Evolutionary conservation across 805 yeast species (phyloP).

Genomic region (Ogataea methylovora): DNA sequence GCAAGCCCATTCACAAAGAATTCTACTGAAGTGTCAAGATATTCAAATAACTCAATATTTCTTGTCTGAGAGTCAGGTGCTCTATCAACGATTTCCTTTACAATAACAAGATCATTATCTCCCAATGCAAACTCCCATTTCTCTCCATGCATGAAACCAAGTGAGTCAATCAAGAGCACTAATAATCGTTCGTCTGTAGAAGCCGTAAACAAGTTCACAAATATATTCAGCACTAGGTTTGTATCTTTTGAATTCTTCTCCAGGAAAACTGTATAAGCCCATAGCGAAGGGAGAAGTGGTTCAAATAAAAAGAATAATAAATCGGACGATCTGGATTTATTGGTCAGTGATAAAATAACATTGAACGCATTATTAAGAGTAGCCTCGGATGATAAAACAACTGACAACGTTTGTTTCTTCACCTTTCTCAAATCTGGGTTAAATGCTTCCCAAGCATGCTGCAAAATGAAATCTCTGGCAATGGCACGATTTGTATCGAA

Average conservation of each 20-base stretch:
- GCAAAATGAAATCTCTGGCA: conserved; percentile 52
- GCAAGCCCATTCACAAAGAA: conserved; percentile 30
- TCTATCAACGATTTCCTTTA: conserved; percentile 12
- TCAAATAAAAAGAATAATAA: conserved; percentile 26
- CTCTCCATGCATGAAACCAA: conserved; percentile 20
- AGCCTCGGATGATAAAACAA: conserved; percentile 35
- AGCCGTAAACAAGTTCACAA: neutral
- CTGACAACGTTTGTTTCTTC: conserved; percentile 12
- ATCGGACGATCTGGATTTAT: conserved; percentile 28
- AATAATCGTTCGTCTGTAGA: too few relatives aligned
- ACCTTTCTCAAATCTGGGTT: conserved; percentile 22
- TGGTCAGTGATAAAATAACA: conserved; percentile 56
- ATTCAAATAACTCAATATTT: conserved; percentile 27
- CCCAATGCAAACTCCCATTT: conserved; percentile 37
- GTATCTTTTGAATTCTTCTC: conserved; percentile 13
- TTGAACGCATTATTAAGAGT: conserved; percentile 56
- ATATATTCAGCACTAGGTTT: neutral
- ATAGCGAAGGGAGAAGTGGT: conserved; percentile 24
- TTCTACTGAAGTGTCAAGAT: conserved; percentile 37
- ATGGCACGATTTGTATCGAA: conserved; percentile 43
- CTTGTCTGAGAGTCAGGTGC: neutral
- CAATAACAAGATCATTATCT: conserved; percentile 25
- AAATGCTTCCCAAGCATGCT: conserved; percentile 37
- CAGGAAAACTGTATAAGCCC: conserved; percentile 39
- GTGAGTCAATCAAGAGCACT: conserved; percentile 8